These are phyloP conservation scores for Ogataea parapolymorpha DNA, from an alignment of 805 yeast genomes.

Conservation along the genomic window DNA sequence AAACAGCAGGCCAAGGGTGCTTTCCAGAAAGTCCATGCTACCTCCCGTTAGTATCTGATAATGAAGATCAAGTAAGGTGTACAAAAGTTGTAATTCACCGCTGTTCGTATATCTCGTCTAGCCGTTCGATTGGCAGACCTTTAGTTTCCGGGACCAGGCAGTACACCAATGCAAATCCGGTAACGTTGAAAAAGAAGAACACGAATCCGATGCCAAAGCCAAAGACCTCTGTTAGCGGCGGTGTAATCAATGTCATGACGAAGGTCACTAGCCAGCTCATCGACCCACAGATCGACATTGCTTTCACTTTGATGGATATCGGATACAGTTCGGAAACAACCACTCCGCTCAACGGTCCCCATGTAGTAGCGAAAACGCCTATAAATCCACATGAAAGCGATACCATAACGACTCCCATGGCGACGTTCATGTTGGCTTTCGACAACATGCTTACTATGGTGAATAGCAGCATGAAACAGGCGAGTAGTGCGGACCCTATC, in stretches of 20 bases:
- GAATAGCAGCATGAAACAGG: constrained; percentile 51
- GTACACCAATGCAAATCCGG: constrained; percentile 25
- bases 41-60: constrained; percentile 74
- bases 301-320: constrained; percentile 52
- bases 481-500: constrained; percentile 48
- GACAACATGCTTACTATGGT: constrained; percentile 52
- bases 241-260: constrained; percentile 64
- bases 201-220: constrained; percentile 68
- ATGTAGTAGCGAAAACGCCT: constrained; percentile 61
- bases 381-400: constrained; percentile 57
- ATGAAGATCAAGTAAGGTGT: constrained; percentile 8
- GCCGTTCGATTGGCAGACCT: constrained; percentile 17
- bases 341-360: constrained; percentile 73
- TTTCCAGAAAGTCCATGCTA: constrained; percentile 93
- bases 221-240: constrained; percentile 57
- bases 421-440: constrained; percentile 31
- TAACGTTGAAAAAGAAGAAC: constrained; percentile 31
- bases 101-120: constrained; percentile 25
- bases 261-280: constrained; percentile 64
- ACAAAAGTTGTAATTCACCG: constrained; percentile 5
- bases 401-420: constrained; percentile 53
- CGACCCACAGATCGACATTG: constrained; percentile 54
- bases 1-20: constrained; percentile 98
- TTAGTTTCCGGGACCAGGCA: constrained; percentile 35
- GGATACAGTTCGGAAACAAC: constrained; percentile 68